These are phyloP conservation scores for Babjeviella inositovora DNA, from an alignment of 805 yeast genomes.

Conservation along the genomic window DNA sequence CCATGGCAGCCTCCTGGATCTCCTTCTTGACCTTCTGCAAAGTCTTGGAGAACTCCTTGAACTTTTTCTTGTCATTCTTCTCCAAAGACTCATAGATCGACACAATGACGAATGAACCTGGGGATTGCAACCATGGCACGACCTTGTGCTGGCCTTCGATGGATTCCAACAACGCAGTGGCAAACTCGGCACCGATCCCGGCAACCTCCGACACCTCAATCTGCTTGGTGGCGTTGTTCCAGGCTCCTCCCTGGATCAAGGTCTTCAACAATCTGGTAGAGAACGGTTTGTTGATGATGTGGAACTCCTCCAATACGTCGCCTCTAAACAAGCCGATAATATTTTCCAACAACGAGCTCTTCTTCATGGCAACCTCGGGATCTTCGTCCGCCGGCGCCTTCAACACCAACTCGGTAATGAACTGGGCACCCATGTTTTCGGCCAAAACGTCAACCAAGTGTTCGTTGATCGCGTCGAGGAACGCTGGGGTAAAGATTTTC, in stretches of 20 bases:
- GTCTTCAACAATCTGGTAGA: constrained; percentile 61
- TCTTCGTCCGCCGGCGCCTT: constrained; percentile 28
- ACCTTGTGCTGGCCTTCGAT: constrained; percentile 32
- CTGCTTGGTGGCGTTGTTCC: constrained; percentile 49
- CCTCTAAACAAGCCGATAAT: constrained; percentile 48
- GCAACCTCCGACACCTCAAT: constrained; percentile 22
- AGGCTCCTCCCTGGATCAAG: constrained; percentile 73
- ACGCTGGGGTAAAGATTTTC: constrained; percentile 44
- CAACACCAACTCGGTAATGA: constrained; percentile 58
- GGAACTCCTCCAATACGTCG: constrained; percentile 49
- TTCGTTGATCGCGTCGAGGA: constrained; percentile 37
- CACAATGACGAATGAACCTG: constrained; percentile 71
- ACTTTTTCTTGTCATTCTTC: constrained; percentile 19
- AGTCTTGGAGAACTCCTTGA: constrained; percentile 29
- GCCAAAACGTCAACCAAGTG: constrained; percentile 33
- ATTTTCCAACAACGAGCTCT: constrained; percentile 24
- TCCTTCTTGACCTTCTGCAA: constrained; percentile 33
- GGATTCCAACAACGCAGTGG: constrained; percentile 26
- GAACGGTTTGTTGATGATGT: constrained; percentile 56
- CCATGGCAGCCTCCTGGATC: constrained; percentile 17
- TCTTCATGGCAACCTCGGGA: constrained; percentile 14
- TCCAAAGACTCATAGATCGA: constrained; percentile 58
- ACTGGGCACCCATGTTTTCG: constrained; percentile 76
- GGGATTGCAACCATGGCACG: constrained; percentile 51
- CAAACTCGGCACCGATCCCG: constrained; percentile 45